Percentiles rank a stretch among this genome's conserved stretches.
phyloP scores from a whole-genome alignment of 176 grass and related monocot species.

The Carex scoparia region DNA sequence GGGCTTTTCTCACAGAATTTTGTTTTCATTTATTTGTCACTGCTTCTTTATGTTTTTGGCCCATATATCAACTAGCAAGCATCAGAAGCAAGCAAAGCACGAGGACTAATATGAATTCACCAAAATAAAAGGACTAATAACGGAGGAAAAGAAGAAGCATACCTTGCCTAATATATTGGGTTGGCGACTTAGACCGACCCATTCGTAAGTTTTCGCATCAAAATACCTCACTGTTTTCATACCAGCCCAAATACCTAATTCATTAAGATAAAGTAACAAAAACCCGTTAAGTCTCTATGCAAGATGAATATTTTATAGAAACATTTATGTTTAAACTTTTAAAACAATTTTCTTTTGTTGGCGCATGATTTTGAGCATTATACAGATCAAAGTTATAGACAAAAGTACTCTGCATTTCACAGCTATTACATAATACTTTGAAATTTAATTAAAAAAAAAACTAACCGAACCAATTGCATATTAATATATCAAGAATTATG shows the following conservation, averaged over 20 bases:
- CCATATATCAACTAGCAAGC: background rate
- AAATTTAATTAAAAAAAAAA: slow-evolving; percentile 22
- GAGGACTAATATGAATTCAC: background rate
- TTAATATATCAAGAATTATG: slow-evolving; percentile 87
- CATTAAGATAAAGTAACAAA: slow-evolving; percentile 24
- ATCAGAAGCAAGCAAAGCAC: background rate
- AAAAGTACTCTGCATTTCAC: background rate
- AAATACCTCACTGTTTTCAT: slow-evolving; percentile 96
- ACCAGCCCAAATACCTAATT: slow-evolving; percentile 95
- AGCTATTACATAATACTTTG: background rate
- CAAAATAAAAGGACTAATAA: background rate
- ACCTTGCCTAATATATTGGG: slow-evolving; percentile 99
- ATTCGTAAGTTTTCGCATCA: slow-evolving; percentile 92
- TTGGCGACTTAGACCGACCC: slow-evolving; percentile 94
- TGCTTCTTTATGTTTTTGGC: background rate
- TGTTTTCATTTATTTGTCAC: background rate
- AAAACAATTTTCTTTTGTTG: background rate
- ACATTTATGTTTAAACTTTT: background rate
- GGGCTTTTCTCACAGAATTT: background rate
- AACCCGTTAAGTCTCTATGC: background rate
- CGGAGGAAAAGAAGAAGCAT: slow-evolving; percentile 21
- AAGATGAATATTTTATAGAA: background rate
- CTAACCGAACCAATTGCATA: slow-evolving; percentile 99
- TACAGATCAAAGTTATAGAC: background rate
- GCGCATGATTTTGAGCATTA: background rate